Evolutionary conservation across 352 stramenopile species (phyloP), one percentile per base, ranked within the genome.

Genomic region (Hyaloperonospora arabidopsidis): DNA sequence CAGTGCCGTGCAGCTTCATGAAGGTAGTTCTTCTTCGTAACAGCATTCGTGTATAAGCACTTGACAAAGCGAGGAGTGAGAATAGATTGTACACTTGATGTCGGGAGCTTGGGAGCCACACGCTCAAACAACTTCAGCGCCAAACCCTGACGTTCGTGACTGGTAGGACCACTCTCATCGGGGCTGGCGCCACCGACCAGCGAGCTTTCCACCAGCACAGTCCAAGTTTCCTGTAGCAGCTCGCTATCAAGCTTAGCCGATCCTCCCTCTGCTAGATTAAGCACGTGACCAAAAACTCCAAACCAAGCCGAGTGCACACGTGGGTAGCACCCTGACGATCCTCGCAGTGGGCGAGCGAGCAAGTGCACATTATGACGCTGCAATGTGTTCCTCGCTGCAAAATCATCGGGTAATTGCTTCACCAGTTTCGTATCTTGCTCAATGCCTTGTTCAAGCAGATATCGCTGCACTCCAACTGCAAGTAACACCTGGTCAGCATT

Each of bases 51-150:
- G 67, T 85, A 89, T 22, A 94, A 61, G 28, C 79, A 87, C 67
- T 81, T 88, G 67, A 94, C 78, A 11, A 94, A 74, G 28, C 79
- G 73, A 8, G 79, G 81, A 34, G 81, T 91, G 7, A 94, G 65
- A 32, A 87, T 82, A 5, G 78, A 60, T 28, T 75, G 72, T 17
- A 91, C 47, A 23, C 85, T 46, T 7, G 74, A 47, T 2, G 63
- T 59, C 6, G 77, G 74, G 29, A 94, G 55, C 38, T 67, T 57
- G 5, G 75, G 68, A 5, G 85, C 59, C 39, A 90, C 59, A 0
- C 88, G 60, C 66, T 92, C 81, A 57, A 94, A 90, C 43, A 94
- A 56, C 67, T 94, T 94, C 49, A 94, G 62, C 41, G 80, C 84
- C 35, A 89, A 60, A 0, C 76, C 81, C 46, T 84, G 78, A 34